Evolutionary conservation across 192 early-diverging fungal genomes (phyloP).

Genomic region (Paraglomus brasilianum): DNA sequence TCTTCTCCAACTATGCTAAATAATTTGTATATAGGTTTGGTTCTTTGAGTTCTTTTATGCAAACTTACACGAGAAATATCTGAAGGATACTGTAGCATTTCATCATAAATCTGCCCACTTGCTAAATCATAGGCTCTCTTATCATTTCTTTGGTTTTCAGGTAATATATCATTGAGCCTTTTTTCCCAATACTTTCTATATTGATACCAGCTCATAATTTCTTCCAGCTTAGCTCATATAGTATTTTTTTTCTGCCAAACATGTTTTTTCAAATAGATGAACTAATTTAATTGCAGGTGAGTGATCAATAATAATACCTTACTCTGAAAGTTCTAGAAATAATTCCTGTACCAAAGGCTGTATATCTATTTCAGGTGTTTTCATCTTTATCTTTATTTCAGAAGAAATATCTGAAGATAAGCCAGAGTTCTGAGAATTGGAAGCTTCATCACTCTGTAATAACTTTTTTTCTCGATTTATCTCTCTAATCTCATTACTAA

Average conservation of each 20-base stretch:
- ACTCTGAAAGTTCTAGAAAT: constrained; percentile 11
- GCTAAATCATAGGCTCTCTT: constrained; percentile 23
- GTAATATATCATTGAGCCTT: constrained; percentile 15
- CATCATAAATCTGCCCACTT: constrained; percentile 23
- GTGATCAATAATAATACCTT: constrained; percentile 15
- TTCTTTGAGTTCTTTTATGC: constrained; percentile 21
- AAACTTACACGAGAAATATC: constrained; percentile 24
- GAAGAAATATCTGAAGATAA: too few relatives aligned
- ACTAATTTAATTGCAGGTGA: constrained; percentile 24
- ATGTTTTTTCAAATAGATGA: constrained; percentile 22
- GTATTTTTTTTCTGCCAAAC: constrained; percentile 11
- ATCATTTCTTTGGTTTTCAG: constrained; percentile 21
- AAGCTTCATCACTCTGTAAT: too few relatives aligned
- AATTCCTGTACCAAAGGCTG: constrained; percentile 27
- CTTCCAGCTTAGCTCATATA: constrained; percentile 4
- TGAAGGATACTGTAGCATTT: constrained; percentile 32
- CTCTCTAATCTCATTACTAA: too few relatives aligned
- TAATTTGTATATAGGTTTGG: constrained; percentile 29
- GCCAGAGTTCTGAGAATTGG: too few relatives aligned
- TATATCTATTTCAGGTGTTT: too few relatives aligned
- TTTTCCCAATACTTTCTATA: constrained; percentile 20
- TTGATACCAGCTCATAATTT: constrained; percentile 20
- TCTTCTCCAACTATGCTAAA: constrained; percentile 28
- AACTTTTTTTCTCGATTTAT: too few relatives aligned
- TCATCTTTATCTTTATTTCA: too few relatives aligned